Base-by-base conservation (phyloP, 805 yeast genomes). In the Yamadazyma scolyti region DNA sequence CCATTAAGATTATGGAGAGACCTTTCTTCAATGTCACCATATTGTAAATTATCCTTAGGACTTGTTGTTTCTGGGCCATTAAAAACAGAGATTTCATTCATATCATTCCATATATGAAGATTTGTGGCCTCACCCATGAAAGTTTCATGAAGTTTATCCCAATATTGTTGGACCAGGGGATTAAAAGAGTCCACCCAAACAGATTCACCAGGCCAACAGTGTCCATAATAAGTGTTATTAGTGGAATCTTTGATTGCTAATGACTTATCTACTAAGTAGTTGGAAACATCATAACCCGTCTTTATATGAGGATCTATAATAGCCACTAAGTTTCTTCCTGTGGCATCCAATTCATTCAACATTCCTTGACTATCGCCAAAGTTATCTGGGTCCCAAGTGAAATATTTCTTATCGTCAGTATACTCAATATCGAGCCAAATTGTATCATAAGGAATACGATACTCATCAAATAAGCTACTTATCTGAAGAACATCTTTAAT, bases 171-270 rank as follows among this genome's bases (percentile, higher is more conserved):
- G 1, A 88, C 73, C 1, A 56, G 47, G 1, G 89, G 86, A 48
- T 79, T 75, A 35, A 89, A 57, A 0, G 95, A 71, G 47, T 93
- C 98, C 34, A 93, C 76, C 97, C 97, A 93, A 6, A 87, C 68
- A 0, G 96, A 83, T 44, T 85, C 87, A 1, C 97, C 98, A 2
- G 98, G 97, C 98, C 98, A 93, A 57, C 97, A 93, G 54, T 87
- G 94, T 3, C 96, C 97, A 29, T 75, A 67, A 53, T 67, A 89
- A 2, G 75, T 58, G 1, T 65, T 51, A 16, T 77, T 79, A 2
- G 54, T 42, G 28, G 73, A 61, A 39, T 62, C 54, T 17, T 52
- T 58, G 13, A 87, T 65, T 0, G 74, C 76, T 6, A 75, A 48
- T 4, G 58, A 49, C 6, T 67, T 47, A 9, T 62, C 44, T 5